Conservation (phyloP, 2,329 filamentous ascomycete species). For the Sporothrix inflata region DNA sequence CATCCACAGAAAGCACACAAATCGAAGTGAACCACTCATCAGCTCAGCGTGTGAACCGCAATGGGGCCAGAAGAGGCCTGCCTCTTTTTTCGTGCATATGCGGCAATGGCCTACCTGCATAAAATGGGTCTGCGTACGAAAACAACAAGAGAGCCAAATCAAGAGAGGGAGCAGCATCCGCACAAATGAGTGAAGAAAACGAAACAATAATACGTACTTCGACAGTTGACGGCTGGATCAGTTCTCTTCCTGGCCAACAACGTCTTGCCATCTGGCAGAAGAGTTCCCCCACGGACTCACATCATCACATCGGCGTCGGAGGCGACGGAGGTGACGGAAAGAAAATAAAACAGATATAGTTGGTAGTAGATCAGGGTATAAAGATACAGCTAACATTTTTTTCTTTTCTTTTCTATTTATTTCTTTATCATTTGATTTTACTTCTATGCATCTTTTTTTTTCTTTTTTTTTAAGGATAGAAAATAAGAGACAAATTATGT, state of each 20-base stretch:
- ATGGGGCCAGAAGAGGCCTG: background rate
- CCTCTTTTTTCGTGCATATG: slow-evolving; percentile 23
- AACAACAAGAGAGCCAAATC: background rate
- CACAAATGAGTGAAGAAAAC: background rate
- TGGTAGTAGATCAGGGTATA: background rate
- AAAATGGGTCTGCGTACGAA: slow-evolving; percentile 1
- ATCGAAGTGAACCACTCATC: background rate
- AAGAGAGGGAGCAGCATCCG: background rate
- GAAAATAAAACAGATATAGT: background rate
- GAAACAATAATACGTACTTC: background rate
- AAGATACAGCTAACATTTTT: background rate
- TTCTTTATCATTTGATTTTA: too few species aligned
- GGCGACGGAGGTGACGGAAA: background rate
- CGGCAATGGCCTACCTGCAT: slow-evolving; percentile 10
- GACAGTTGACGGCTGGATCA: background rate
- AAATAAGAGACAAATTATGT: too few species aligned
- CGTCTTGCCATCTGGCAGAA: slow-evolving; percentile 1
- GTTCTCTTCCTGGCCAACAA: background rate
- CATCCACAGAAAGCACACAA: background rate
- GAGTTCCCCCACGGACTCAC: background rate
- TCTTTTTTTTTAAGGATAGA: too few species aligned
- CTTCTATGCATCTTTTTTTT: too few species aligned
- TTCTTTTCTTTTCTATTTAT: too few species aligned
- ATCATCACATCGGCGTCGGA: background rate
- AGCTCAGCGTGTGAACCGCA: slow-evolving; percentile 6